These are phyloP conservation scores for Cenchrus americanus DNA, from an alignment of 176 grass and related monocot species.

Conservation along the genomic window DNA sequence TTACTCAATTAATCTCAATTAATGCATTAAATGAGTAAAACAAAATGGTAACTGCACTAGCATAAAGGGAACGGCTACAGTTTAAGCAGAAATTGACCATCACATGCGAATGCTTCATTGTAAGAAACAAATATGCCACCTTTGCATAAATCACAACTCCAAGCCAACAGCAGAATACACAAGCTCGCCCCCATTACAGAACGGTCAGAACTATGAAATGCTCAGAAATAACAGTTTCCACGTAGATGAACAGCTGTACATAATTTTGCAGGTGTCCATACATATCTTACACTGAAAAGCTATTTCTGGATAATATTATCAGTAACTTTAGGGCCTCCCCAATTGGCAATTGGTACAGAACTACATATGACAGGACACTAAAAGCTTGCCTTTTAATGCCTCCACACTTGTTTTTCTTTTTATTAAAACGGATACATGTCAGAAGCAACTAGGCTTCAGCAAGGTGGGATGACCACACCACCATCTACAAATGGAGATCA, in stretches of 20 bases:
- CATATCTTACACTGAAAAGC: constrained; percentile 3
- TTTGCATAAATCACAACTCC: not conserved
- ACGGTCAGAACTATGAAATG: not conserved
- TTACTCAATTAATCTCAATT: not conserved
- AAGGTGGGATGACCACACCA: not conserved
- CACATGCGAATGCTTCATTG: not conserved
- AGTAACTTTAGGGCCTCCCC: constrained; percentile 12
- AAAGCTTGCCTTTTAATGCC: constrained; percentile 24
- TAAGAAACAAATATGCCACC: not conserved
- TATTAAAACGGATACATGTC: not conserved
- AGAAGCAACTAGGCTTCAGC: not conserved
- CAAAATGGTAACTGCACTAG: not conserved
- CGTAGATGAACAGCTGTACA: constrained; percentile 16
- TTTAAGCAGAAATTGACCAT: not conserved
- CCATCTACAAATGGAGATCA: not conserved
- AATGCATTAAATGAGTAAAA: not conserved
- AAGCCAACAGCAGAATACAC: constrained; percentile 1
- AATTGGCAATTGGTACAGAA: constrained; percentile 1
- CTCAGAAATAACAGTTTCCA: not conserved
- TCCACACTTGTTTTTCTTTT: not conserved
- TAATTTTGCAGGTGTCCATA: constrained; percentile 30
- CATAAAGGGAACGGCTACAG: not conserved
- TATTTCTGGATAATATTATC: constrained; percentile 30
- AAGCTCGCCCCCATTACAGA: not conserved
- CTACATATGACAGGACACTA: not conserved